Evolutionary conservation across 306 rosid genomes (phyloP).

Genomic region (Oemleria cerasiformis): DNA sequence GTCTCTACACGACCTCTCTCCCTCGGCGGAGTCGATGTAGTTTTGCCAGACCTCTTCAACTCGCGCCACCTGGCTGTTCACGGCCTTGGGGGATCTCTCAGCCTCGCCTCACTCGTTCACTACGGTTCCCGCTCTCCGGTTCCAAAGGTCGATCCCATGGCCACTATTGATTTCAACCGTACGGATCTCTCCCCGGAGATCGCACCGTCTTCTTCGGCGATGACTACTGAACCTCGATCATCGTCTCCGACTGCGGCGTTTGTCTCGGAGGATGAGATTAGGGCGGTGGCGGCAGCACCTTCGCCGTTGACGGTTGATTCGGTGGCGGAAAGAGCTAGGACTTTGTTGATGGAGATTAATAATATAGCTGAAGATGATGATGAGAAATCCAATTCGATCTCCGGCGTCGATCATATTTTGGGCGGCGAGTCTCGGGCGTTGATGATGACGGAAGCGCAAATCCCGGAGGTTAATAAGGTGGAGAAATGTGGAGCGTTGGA

Average conservation of each 20-base stretch:
- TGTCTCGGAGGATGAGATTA: background rate
- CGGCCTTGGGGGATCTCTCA: constrained; percentile 31
- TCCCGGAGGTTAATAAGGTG: background rate
- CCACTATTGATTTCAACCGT: background rate
- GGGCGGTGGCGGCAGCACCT: background rate
- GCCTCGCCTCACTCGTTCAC: background rate
- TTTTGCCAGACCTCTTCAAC: constrained; percentile 25
- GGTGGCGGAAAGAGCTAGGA: background rate
- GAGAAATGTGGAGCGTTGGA: constrained; percentile 15
- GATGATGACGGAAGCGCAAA: background rate
- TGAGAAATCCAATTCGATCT: background rate
- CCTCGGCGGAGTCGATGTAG: constrained; percentile 36
- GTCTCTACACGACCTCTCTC: constrained; percentile 18
- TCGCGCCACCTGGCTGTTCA: constrained; percentile 27
- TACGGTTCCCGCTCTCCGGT: background rate
- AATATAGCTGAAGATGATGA: no score
- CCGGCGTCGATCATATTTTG: background rate
- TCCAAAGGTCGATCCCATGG: background rate
- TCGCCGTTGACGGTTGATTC: background rate
- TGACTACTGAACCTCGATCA: constrained; percentile 1
- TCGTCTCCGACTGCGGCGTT: background rate
- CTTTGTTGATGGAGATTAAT: background rate
- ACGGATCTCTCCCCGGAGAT: background rate
- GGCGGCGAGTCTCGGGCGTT: background rate
- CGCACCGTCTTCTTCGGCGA: background rate